These are phyloP conservation scores for Catharanthus roseus DNA, from an alignment of 257 asterid genomes.

Conservation along the genomic window DNA sequence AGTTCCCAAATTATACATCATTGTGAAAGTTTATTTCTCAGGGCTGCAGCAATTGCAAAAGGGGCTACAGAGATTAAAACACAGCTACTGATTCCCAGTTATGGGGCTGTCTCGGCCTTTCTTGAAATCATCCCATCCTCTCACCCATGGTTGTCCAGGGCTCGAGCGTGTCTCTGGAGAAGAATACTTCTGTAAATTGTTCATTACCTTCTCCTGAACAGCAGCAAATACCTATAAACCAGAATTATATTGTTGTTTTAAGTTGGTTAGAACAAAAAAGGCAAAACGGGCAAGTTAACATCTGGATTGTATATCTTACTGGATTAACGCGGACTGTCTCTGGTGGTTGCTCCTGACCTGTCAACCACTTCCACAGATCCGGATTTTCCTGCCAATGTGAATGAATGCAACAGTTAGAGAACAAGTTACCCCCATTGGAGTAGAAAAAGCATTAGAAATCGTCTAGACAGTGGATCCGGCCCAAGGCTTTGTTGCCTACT, in stretches of 20 bases:
- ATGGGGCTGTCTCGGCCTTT: slow-evolving; percentile 66
- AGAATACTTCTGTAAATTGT: slow-evolving; percentile 56
- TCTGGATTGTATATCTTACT: slow-evolving; percentile 35
- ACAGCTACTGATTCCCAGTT: slow-evolving; percentile 65
- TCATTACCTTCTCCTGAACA: slow-evolving; percentile 55
- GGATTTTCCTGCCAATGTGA: slow-evolving; percentile 72
- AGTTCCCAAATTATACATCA: background rate
- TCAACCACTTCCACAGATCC: slow-evolving; percentile 91
- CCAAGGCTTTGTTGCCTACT: background rate
- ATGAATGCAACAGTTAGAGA: slow-evolving; percentile 3
- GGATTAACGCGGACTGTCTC: slow-evolving; percentile 63
- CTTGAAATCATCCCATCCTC: slow-evolving; percentile 96
- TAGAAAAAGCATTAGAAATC: background rate
- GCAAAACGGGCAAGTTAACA: background rate
- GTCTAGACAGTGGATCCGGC: background rate
- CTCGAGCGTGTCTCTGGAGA: slow-evolving; percentile 79
- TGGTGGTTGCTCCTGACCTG: slow-evolving; percentile 84
- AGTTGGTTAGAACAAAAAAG: background rate
- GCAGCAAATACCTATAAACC: slow-evolving; percentile 59
- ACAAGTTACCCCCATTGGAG: background rate
- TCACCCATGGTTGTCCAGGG: slow-evolving; percentile 81
- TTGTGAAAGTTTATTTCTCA: background rate
- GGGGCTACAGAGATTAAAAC: slow-evolving; percentile 1
- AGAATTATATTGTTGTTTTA: background rate
- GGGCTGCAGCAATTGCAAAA: background rate